Evolutionary conservation across 768 basidiomycete species (phyloP).

Genomic region (Agrocybe pediades): DNA sequence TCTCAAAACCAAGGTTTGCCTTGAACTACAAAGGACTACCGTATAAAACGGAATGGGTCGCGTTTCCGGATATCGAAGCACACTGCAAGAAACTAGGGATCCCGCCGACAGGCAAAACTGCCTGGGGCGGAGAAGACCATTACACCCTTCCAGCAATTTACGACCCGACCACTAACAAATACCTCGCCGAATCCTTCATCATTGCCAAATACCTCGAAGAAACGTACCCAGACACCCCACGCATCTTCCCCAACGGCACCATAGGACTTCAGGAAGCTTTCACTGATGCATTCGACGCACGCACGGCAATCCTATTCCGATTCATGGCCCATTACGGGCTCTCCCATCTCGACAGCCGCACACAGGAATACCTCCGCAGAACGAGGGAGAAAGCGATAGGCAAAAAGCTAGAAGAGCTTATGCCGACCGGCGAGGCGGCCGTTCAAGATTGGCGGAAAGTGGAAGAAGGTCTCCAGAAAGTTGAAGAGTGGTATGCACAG

Average conservation of each 20-base stretch:
- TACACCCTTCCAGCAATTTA: conserved; percentile 45
- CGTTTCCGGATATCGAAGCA: conserved; percentile 40
- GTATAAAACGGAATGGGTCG: conserved; percentile 44
- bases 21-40: conserved; percentile 34
- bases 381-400: conserved; percentile 35
- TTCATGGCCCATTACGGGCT: neutral
- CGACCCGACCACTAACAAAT: conserved; percentile 35
- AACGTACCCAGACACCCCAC: conserved; percentile 35
- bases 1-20: neutral
- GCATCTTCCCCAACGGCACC: conserved; percentile 21
- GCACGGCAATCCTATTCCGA: no score
- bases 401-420: conserved; percentile 31
- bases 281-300: neutral
- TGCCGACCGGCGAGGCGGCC: conserved; percentile 27
- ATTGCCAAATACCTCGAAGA: conserved; percentile 50
- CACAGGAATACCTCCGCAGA: conserved; percentile 30
- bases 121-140: conserved; percentile 26
- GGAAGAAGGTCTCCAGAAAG: conserved; percentile 25
- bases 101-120: conserved; percentile 26
- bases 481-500: conserved; percentile 24
- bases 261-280: conserved; percentile 10
- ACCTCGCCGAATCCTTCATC: conserved; percentile 38
- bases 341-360: conserved; percentile 12
- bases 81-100: conserved; percentile 32
- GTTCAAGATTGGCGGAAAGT: conserved; percentile 34